These are phyloP conservation scores for Mycena chlorophos DNA, from an alignment of 768 basidiomycete genomes.

Conservation along the genomic window DNA sequence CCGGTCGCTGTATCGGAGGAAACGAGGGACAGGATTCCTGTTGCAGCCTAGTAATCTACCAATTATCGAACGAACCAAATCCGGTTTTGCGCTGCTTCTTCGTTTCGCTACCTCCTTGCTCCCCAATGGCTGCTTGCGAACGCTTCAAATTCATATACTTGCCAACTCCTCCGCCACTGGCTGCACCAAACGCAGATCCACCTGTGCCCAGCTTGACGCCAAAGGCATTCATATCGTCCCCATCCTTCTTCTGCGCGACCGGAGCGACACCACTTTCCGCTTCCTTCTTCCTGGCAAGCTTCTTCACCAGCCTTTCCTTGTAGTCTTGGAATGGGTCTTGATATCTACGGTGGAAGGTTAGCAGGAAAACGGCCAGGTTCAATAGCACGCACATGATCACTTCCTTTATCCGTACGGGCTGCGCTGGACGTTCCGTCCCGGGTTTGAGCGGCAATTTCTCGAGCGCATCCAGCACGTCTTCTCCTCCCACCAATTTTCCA, in stretches of 20 bases:
- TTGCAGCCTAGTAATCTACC: constrained; percentile 51
- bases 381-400: constrained; percentile 70
- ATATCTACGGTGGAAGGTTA: constrained; percentile 48
- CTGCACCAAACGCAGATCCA: constrained; percentile 29
- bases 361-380: neutral
- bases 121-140: constrained; percentile 30
- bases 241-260: constrained; percentile 53
- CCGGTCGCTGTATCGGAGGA: constrained; percentile 13
- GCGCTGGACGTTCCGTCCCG: constrained; percentile 84
- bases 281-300: constrained; percentile 61
- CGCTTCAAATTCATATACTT: constrained; percentile 72
- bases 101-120: constrained; percentile 34
- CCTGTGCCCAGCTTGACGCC: constrained; percentile 76
- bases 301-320: constrained; percentile 78
- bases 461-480: constrained; percentile 82
- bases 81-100: constrained; percentile 85
- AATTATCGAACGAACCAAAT: constrained; percentile 88
- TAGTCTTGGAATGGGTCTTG: constrained; percentile 97
- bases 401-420: constrained; percentile 82
- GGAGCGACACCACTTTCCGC: constrained; percentile 35
- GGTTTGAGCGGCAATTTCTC: constrained; percentile 81
- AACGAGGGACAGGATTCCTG: constrained; percentile 30
- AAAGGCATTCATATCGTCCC: constrained; percentile 84
- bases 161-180: constrained; percentile 61
- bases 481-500: constrained; percentile 94